Conservation (phyloP, 1,284 basidiomycete species). For the Pterulicium gracile region DNA sequence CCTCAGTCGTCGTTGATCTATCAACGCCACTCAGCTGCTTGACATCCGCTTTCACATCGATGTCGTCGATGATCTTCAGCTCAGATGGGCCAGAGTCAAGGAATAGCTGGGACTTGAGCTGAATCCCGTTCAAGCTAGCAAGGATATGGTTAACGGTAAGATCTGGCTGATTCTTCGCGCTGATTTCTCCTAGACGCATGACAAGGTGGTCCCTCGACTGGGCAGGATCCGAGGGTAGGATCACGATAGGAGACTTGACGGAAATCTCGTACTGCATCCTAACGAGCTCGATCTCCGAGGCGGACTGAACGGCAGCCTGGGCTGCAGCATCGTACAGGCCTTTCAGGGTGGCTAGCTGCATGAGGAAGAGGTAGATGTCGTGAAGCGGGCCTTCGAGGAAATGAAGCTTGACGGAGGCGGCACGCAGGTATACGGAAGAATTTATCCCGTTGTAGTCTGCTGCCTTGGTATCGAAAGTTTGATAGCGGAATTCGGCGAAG, state of each 20-base stretch:
- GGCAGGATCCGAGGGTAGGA: constrained; percentile 72
- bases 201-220: constrained; percentile 62
- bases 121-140: constrained; percentile 81
- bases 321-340: constrained; percentile 94
- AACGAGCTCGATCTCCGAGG: constrained; percentile 66
- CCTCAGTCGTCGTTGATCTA: constrained; percentile 31
- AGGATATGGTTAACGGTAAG: constrained; percentile 51
- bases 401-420: constrained; percentile 88
- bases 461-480: constrained; percentile 77
- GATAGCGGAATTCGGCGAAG: constrained; percentile 91
- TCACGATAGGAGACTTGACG: constrained; percentile 87
- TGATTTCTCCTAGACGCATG: constrained; percentile 85
- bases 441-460: constrained; percentile 75
- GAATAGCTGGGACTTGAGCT: constrained; percentile 65
- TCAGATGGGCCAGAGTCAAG: constrained; percentile 35
- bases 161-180: constrained; percentile 73
- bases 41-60: constrained; percentile 68
- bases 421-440: constrained; percentile 75
- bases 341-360: constrained; percentile 86
- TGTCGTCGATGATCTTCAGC: constrained; percentile 90
- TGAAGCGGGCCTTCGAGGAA: constrained; percentile 85
- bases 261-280: constrained; percentile 87
- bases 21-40: constrained; percentile 50
- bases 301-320: constrained; percentile 84
- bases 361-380: constrained; percentile 77